Evolutionary conservation across 2,329 filamentous ascomycete species (phyloP), one percentile per base, ranked within the genome.

Genomic region (Verruconis gallopava): DNA sequence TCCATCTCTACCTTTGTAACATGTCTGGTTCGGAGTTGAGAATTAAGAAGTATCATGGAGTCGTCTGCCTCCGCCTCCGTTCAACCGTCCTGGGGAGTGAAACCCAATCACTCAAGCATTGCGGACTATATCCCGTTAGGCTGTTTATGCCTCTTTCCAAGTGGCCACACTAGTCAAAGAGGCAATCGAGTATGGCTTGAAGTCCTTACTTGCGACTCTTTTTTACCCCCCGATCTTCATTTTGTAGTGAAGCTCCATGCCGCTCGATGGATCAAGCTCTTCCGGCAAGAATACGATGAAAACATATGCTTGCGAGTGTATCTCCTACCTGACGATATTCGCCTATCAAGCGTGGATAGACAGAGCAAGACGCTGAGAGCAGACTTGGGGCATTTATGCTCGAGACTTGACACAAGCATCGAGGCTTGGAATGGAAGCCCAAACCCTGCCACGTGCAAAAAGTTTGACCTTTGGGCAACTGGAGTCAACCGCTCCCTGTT

Each of bases 401-500:
- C 54, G 2, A 53, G 52, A 2, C 53, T 85, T 1, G 73, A 84
- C 49, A 72, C 70, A 34, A 76, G 76, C 0, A 45, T 52, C 0
- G 53, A 56, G 18, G 62, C 66, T 2, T 85, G 80, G 81, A 47
- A 62, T 28, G 77, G 75, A 0, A 18, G 53, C 5, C 51, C 15
- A 42, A 44, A 13, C 43, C 4, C 6, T 5, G 4, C 5, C 17
- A 5, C 14, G 19, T 50, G 14, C 45, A 47, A 4, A 44, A 48
- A 6, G 5, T 66, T 65, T 35, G 61, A 66, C 42, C 46, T 55
- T 4, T 64, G 64, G 51, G 58, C 65, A 5, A 56, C 55, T 1
- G 48, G 58, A 12, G 61, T 71, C 14, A 57, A 68, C 6, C 53
- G 63, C 2, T 79, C 79, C 0, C 60, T 88, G 1, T 73, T 85